A percentile compares a stretch with the other conserved stretches of the same genome.
Conservation (phyloP, 1,139 yeast species). For the Scheffersomyces cryptocercus region DNA sequence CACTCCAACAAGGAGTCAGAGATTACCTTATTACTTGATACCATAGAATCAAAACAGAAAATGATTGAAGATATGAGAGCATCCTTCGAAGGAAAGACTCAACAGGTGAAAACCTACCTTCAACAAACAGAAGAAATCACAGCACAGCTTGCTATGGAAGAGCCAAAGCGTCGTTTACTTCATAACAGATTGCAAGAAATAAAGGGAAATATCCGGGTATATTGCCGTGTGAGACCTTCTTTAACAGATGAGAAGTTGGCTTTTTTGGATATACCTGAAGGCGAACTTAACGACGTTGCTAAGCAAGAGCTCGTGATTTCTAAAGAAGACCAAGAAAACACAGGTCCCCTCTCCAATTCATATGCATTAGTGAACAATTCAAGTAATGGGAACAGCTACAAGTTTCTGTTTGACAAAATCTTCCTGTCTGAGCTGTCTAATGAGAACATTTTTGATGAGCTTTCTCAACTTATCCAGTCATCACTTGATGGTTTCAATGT, state of each 20-base stretch:
- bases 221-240: slow-evolving; percentile 79
- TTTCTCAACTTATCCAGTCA: slow-evolving; percentile 85
- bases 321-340: slow-evolving; percentile 16
- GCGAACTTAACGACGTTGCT: slow-evolving; percentile 48
- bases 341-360: slow-evolving; percentile 1
- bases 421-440: slow-evolving; percentile 61
- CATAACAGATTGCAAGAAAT: slow-evolving; percentile 82
- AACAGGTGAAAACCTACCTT: slow-evolving; percentile 6
- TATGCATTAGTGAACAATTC: neutral
- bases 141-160: slow-evolving; percentile 23
- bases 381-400: slow-evolving; percentile 21
- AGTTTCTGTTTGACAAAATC: slow-evolving; percentile 77
- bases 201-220: slow-evolving; percentile 90
- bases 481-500: slow-evolving; percentile 90
- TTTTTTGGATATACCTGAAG: slow-evolving; percentile 49
- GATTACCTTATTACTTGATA: slow-evolving; percentile 16
- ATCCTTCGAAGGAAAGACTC: slow-evolving; percentile 1
- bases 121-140: slow-evolving; percentile 20
- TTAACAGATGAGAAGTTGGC: slow-evolving; percentile 23
- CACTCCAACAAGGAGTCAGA: slow-evolving; percentile 21
- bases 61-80: slow-evolving; percentile 9
- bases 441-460: slow-evolving; percentile 71
- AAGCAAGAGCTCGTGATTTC: slow-evolving; percentile 47
- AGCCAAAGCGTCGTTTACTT: slow-evolving; percentile 53
- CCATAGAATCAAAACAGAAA: slow-evolving; percentile 10